Conservation (phyloP, 2,329 filamentous ascomycete species). For the Aspergillus intermedius region DNA sequence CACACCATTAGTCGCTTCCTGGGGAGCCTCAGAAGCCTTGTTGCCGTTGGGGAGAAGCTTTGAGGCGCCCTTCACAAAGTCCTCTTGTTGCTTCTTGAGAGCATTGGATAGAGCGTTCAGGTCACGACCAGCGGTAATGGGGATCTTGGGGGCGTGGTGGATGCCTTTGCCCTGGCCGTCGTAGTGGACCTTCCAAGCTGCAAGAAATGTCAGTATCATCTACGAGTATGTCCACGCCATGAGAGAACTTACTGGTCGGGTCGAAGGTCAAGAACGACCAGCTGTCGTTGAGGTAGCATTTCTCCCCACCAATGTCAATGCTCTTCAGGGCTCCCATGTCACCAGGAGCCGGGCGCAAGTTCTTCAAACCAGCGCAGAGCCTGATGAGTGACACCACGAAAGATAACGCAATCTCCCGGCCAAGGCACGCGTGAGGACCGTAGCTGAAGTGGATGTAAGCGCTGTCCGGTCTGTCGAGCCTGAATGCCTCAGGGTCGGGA, state of each 20-base stretch:
- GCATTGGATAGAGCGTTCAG: not conserved
- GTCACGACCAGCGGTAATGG: not conserved
- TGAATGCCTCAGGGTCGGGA: slow-evolving; percentile 35
- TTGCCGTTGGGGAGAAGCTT: not conserved
- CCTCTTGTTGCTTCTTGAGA: not conserved
- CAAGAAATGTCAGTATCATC: not conserved
- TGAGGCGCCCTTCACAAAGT: not conserved
- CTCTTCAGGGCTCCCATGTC: slow-evolving; percentile 44
- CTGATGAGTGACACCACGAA: slow-evolving; percentile 40
- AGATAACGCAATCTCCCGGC: slow-evolving; percentile 35
- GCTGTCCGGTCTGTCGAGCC: slow-evolving; percentile 36
- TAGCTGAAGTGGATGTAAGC: slow-evolving; percentile 42
- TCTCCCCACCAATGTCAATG: slow-evolving; percentile 30
- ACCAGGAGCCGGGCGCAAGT: slow-evolving; percentile 42
- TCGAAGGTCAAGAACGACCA: slow-evolving; percentile 44
- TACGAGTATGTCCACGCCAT: too few species aligned
- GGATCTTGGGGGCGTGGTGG: not conserved
- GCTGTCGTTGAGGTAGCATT: slow-evolving; percentile 43
- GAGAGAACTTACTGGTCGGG: slow-evolving; percentile 39
- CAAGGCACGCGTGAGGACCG: slow-evolving; percentile 44
- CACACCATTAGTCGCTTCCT: not conserved
- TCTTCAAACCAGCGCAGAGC: slow-evolving; percentile 39
- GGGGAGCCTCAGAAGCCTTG: not conserved
- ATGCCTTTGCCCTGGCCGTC: slow-evolving; percentile 4
- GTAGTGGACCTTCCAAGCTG: slow-evolving; percentile 16